Evolutionary conservation across 2,329 filamentous ascomycete genomes (phyloP).

Genomic region (Sclerotinia sclerotiorum): DNA sequence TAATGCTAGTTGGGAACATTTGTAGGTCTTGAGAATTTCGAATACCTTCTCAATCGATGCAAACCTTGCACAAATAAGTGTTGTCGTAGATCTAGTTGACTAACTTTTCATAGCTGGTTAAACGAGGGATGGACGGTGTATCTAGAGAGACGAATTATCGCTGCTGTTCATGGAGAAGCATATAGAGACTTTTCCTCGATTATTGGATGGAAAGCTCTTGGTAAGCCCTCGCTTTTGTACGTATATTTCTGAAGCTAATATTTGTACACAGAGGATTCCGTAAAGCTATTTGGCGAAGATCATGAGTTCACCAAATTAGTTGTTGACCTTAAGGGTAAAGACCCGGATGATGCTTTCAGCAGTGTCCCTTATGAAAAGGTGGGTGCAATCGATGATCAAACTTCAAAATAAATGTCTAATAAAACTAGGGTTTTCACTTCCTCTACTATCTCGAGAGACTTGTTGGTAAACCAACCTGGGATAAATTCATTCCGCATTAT

Average conservation of each 20-base stretch:
- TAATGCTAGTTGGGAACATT: slow-evolving; percentile 79
- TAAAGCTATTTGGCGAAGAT: slow-evolving; percentile 74
- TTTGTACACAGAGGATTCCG: slow-evolving; percentile 61
- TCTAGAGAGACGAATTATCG: slow-evolving; percentile 81
- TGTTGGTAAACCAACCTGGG: slow-evolving; percentile 81
- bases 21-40: slow-evolving; percentile 47
- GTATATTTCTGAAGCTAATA: neutral
- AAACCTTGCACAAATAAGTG: neutral
- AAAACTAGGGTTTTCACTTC: slow-evolving; percentile 73
- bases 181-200: slow-evolving; percentile 94
- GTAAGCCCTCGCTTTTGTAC: slow-evolving; percentile 33
- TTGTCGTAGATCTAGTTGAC: neutral
- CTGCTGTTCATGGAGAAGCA: slow-evolving; percentile 74
- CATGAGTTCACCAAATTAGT: slow-evolving; percentile 94
- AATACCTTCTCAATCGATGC: neutral
- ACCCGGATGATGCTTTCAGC: slow-evolving; percentile 95
- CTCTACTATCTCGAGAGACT: slow-evolving; percentile 87
- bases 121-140: slow-evolving; percentile 93
- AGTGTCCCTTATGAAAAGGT: slow-evolving; percentile 87
- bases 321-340: slow-evolving; percentile 81
- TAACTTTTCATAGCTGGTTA: slow-evolving; percentile 52
- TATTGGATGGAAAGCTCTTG: slow-evolving; percentile 81
- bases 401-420: neutral
- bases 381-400: neutral
- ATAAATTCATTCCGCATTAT: slow-evolving; percentile 94